These are phyloP conservation scores for Pseudocercospora fijiensis DNA, from an alignment of 2,329 filamentous ascomycete species.

Conservation along the genomic window DNA sequence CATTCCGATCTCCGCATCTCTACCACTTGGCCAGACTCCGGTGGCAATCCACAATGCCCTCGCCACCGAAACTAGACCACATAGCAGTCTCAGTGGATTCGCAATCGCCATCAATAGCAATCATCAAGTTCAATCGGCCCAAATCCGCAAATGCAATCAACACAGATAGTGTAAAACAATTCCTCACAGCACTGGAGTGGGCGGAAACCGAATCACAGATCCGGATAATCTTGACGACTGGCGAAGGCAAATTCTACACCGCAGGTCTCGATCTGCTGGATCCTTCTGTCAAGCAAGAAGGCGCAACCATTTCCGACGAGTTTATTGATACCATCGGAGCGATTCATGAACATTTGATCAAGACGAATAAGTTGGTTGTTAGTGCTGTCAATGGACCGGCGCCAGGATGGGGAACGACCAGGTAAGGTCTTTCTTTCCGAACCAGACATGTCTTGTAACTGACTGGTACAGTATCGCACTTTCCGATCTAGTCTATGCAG, in stretches of 20 bases:
- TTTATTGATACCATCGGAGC: slow-evolving; percentile 16
- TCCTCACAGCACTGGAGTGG: slow-evolving; percentile 26
- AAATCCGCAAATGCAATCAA: slow-evolving; percentile 28
- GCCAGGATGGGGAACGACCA: slow-evolving; percentile 19
- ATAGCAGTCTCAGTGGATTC: slow-evolving; percentile 24
- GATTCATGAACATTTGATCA: slow-evolving; percentile 27
- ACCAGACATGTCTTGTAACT: not conserved
- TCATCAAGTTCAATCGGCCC: slow-evolving; percentile 29
- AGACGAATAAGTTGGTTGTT: slow-evolving; percentile 25
- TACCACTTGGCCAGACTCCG: slow-evolving; percentile 4
- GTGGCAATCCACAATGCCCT: slow-evolving; percentile 18
- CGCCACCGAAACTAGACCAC: slow-evolving; percentile 20
- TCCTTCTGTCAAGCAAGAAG: slow-evolving; percentile 17
- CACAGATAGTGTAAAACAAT: slow-evolving; percentile 21
- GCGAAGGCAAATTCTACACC: slow-evolving; percentile 29
- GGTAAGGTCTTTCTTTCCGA: not conserved
- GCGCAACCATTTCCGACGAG: slow-evolving; percentile 25
- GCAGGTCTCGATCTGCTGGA: slow-evolving; percentile 29
- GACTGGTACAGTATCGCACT: slow-evolving; percentile 17
- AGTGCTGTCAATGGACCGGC: slow-evolving; percentile 29
- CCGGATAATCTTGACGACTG: slow-evolving; percentile 27
- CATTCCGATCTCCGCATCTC: not conserved
- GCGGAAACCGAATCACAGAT: slow-evolving; percentile 17
- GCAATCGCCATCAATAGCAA: slow-evolving; percentile 18
- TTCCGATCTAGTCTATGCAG: slow-evolving; percentile 28